A percentile compares a stretch with the other conserved stretches of the same genome.
Evolutionary conservation across 108 stramenopile species (phyloP).

Genomic region (Pseudonitzschia delicatissima): DNA sequence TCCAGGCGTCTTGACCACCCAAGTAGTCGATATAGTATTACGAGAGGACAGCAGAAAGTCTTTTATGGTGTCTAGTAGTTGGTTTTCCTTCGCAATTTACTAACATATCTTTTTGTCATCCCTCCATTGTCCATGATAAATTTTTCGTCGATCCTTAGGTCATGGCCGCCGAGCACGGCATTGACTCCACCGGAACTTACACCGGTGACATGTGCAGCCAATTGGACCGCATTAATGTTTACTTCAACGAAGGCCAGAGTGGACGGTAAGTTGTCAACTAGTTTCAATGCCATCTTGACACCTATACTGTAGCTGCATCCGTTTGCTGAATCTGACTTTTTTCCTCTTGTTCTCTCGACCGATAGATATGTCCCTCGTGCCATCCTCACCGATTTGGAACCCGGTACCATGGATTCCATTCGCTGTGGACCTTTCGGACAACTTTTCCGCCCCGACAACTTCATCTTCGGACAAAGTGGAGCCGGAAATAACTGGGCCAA

Average conservation of each 20-base stretch:
- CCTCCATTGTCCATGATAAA: too few relatives aligned
- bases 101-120: too few relatives aligned
- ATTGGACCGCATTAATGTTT: constrained; percentile 80
- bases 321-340: too few relatives aligned
- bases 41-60: too few relatives aligned
- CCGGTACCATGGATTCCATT: constrained; percentile 91
- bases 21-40: too few relatives aligned
- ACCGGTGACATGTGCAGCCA: constrained; percentile 76
- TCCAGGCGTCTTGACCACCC: too few relatives aligned
- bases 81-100: too few relatives aligned
- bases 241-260: constrained; percentile 85
- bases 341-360: neutral
- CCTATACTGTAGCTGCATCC: too few relatives aligned
- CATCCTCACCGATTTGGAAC: constrained; percentile 89
- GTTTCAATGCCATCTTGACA: too few relatives aligned
- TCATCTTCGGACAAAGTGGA: constrained; percentile 92
- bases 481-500: constrained; percentile 95
- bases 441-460: constrained; percentile 96
- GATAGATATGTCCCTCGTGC: constrained; percentile 87
- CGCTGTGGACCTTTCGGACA: constrained; percentile 70
- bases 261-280: constrained; percentile 58
- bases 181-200: constrained; percentile 53
- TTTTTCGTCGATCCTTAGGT: constrained; percentile 58
- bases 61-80: too few relatives aligned
- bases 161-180: constrained; percentile 90